These are phyloP conservation scores for Micractinium sp. DNA, from an alignment of 139 green algal genomes.

Conservation along the genomic window DNA sequence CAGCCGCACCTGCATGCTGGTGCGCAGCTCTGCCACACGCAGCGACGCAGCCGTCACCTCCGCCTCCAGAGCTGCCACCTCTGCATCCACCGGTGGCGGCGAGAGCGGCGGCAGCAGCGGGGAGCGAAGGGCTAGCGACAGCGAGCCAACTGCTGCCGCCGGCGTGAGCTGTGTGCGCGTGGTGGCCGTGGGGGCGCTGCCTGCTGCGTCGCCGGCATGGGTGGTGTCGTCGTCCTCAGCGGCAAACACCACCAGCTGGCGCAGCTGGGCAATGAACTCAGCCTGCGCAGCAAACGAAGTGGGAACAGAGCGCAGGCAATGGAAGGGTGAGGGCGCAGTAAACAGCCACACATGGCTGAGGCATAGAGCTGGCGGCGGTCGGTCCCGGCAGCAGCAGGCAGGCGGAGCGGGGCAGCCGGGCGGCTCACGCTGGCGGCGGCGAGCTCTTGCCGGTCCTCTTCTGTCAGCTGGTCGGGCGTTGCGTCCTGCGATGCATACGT, in stretches of 20 bases:
- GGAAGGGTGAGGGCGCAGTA: neutral
- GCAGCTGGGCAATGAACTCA: slow-evolving; percentile 11
- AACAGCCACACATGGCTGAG: neutral
- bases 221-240: neutral
- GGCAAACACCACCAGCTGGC: slow-evolving; percentile 15
- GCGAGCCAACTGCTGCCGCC: neutral
- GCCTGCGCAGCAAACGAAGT: neutral
- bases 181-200: neutral
- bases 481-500: neutral
- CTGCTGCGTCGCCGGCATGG: neutral
- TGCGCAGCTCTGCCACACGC: slow-evolving; percentile 24
- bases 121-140: slow-evolving; percentile 16
- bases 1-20: slow-evolving; percentile 36
- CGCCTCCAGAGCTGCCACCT: slow-evolving; percentile 26
- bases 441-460: neutral
- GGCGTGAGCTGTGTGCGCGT: slow-evolving; percentile 4
- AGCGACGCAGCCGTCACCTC: slow-evolving; percentile 10
- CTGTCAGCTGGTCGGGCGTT: neutral
- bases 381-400: neutral
- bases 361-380: neutral
- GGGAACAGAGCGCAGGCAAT: neutral
- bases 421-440: neutral
- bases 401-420: too few relatives aligned
- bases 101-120: slow-evolving; percentile 39
- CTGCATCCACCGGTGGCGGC: slow-evolving; percentile 35